Evolutionary conservation across 2,329 filamentous ascomycete genomes (phyloP), one percentile per base, ranked within the genome.

Genomic region (Whalleya microplaca): DNA sequence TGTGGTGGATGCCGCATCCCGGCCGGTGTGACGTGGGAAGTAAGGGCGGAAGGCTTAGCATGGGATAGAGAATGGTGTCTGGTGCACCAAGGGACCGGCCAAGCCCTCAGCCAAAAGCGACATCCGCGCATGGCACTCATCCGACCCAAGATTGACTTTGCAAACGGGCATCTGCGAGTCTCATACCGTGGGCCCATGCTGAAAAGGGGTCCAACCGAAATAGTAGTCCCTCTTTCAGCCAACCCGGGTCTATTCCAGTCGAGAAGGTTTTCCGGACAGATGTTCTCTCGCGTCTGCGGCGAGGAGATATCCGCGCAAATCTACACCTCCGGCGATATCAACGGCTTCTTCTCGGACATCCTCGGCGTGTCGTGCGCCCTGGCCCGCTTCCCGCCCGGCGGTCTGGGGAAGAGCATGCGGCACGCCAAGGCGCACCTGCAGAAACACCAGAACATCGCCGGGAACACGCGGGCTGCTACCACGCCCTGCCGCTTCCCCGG

Each of bases 61-160:
- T 98, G 94, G 92, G 95, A 99, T 72, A 84, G 95, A 59, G 94
- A 98, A 76, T 99, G 95, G 94, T 98, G 94, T 74, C 78, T 99
- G 19, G 81, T 99, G 14, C 93, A 97, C 70, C 84, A 87, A 68
- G 92, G 91, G 43, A 96, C 93, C 1, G 90, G 91, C 0, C 86
- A 88, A 65, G 92, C 89, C 5, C 78, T 99, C 51, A 96, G 85
- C 69, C 94, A 98, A 73, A 99, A 98, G 75, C 82, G 87, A 62
- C 88, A 95, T 69, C 91, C 93, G 2, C 85, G 81, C 32, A 98
- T 99, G 94, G 89, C 91, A 12, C 82, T 97, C 3, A 80, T 99
- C 49, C 83, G 83, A 48, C 94, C 95, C 6, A 73, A 69, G 3
- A 78, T 98, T 41, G 90, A 98, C 66, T 84, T 96, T 54, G 76